Evolutionary conservation across 2,329 filamentous ascomycete genomes (phyloP), one percentile per base, ranked within the genome.

Genomic region (Fusarium nurragi): DNA sequence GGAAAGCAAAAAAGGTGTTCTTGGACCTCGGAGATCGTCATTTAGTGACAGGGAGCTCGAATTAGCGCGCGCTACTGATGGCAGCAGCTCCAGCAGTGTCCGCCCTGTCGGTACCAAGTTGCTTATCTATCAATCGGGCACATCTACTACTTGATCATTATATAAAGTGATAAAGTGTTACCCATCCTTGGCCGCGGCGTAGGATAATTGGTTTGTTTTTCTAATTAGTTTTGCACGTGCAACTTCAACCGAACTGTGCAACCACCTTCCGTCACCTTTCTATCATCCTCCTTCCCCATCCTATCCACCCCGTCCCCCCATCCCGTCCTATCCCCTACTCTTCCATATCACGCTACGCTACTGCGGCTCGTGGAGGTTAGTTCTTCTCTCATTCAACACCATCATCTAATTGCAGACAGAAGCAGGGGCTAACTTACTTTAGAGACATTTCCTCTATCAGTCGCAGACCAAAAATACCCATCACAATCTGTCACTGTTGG

Each of bases 61-160:
- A 49, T 58, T 66, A 66, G 63, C 63, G 63, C 62, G 63, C 63
- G 63, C 63, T 60, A 66, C 59, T 36, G 55, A 44, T 54, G n/a
- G 36, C 39, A 47, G 18, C 36, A 63, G 43, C 37, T 62, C 44
- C 43, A 65, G 38, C 50, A 39, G 61, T 50, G 61, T 51, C 64
- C 64, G 46, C 38, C 62, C 64, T 68, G 64, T 68, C 64, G 60
- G 64, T 62, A 66, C 56, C 46, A 45, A 7, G 44, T 23, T 38
- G 36, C 51, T 37, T 50, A 25, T 25, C 23, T n/a, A 22, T 26
- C 26, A 22, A 19, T 56, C 34, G 26, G 23, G 34, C 40, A n/a
- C 23, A 25, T 6, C 6, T 13, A 13, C 26, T 28, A 13, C 30
- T 52, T 37, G 19, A 25, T 41, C 38, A 25, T 14, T 30, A 4